Evolutionary conservation across 1,284 basidiomycete species (phyloP), one percentile per base, ranked within the genome.

Genomic region (Cerioporus squamosus): DNA sequence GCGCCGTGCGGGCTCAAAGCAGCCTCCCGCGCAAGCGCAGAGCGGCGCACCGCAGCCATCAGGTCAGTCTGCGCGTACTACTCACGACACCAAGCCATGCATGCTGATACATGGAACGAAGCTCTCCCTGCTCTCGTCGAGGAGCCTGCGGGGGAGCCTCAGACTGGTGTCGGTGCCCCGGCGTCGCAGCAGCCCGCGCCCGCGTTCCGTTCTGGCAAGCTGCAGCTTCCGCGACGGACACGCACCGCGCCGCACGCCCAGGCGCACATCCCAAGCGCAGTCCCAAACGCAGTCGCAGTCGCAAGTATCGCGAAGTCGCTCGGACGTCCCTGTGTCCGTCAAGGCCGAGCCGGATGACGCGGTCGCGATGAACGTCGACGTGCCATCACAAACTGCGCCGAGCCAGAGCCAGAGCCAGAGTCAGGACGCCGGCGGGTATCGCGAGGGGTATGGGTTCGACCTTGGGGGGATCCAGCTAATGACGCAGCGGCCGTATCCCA

Each of bases 401-500:
- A 23, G 17, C 52, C 46, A 44, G 24, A 48, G 47, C 20, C 51
- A 48, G 50, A 47, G 47, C 38, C 51, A 48, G 50, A 47, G 47
- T 29, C 36, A 55, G 50, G 44, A 10, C 20, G 15, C 6, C 31
- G 22, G 36, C 6, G 54, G 48, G 33, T 60, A 63, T 40, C 46
- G 53, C 18, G 58, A 60, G 44, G 57, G 56, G n/a, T 61, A 60
- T 18, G 64, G 61, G 10, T 61, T 62, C 52, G 51, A 59, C 43
- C 31, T 63, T 42, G 44, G 54, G 36, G 45, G 54, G 44, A 18
- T 61, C 22, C 54, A 59, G 40, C 55, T 65, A 39, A 50, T 61
- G 57, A 65, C 64, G 52, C 64, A 65, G 53, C 40, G 50, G 43
- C 59, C 57, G 49, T 62, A 53, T 20, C 46, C 45, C 53, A 62